These are phyloP conservation scores for Zygosaccharomyces sapae DNA, from an alignment of 1,139 yeast genomes.

Conservation along the genomic window DNA sequence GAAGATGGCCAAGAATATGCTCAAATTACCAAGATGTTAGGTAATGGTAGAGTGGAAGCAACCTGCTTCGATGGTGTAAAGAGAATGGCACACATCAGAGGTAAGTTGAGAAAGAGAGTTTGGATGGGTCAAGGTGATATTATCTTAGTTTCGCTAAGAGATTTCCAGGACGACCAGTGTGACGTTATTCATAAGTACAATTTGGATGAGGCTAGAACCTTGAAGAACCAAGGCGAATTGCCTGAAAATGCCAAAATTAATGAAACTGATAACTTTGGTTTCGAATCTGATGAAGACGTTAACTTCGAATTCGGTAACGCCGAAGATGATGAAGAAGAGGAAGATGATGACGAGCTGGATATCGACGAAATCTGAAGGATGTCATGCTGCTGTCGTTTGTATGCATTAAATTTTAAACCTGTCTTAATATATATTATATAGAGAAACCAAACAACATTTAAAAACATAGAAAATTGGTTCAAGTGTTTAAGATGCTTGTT, in stretches of 20 bases:
- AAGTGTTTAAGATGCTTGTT: neutral
- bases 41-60: conserved; percentile 96
- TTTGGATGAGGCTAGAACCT: conserved; percentile 96
- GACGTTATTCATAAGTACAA: conserved; percentile 96
- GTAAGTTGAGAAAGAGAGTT: conserved; percentile 97
- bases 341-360: conserved; percentile 74
- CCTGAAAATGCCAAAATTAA: conserved; percentile 96
- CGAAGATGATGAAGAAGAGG: conserved; percentile 73
- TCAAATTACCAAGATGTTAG: conserved; percentile 96
- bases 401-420: conserved; percentile 1
- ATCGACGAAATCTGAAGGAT: conserved; percentile 33
- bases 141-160: conserved; percentile 90
- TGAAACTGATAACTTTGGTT: conserved; percentile 96
- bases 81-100: conserved; percentile 97
- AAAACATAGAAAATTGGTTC: neutral
- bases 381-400: conserved; percentile 2
- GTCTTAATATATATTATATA: neutral
- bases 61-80: conserved; percentile 88
- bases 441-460: neutral
- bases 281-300: conserved; percentile 94
- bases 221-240: conserved; percentile 92
- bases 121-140: conserved; percentile 99
- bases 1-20: conserved; percentile 99
- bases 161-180: conserved; percentile 96
- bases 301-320: conserved; percentile 98